These are phyloP conservation scores for Phaeotremella skinneri DNA, from an alignment of 768 basidiomycete species.

Conservation along the genomic window DNA sequence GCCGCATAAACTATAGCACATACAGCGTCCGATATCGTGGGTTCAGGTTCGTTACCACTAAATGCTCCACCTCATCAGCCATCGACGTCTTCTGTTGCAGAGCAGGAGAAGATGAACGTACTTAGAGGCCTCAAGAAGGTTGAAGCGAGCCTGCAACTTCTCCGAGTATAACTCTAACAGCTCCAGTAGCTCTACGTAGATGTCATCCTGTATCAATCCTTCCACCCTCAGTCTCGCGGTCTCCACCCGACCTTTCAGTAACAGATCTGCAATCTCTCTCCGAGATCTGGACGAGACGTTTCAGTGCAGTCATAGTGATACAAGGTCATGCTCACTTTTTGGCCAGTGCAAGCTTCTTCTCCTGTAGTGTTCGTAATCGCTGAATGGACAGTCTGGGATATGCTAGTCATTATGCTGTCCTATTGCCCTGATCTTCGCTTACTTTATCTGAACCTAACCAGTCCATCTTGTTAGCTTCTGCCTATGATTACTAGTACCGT, in stretches of 20 bases:
- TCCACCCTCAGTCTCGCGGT: conserved; percentile 52
- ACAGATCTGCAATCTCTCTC: conserved; percentile 50
- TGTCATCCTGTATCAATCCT: conserved; percentile 42
- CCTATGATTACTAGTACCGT: neutral
- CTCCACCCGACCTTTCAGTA: conserved; percentile 56
- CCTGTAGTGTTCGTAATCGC: conserved; percentile 67
- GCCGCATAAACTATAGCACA: conserved; percentile 86
- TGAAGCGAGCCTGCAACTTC: conserved; percentile 86
- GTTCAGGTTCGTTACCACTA: conserved; percentile 70
- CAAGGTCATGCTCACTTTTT: conserved; percentile 72
- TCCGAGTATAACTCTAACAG: conserved; percentile 92
- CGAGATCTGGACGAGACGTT: conserved; percentile 21
- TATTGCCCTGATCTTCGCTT: neutral
- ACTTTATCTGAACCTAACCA: conserved; percentile 18
- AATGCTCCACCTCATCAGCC: neutral
- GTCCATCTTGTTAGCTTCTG: neutral
- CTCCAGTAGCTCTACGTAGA: conserved; percentile 70
- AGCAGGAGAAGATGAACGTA: conserved; percentile 49
- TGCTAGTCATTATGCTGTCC: neutral
- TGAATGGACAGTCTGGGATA: conserved; percentile 72
- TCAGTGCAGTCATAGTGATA: conserved; percentile 22
- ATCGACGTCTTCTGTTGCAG: neutral
- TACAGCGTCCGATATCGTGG: conserved; percentile 79
- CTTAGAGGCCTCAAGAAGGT: conserved; percentile 78
- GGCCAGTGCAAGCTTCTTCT: conserved; percentile 87